A percentile compares a stretch with the other conserved stretches of the same genome.
These are phyloP conservation scores for Phytophthora sojae DNA, from an alignment of 352 stramenopile genomes.

Conservation along the genomic window DNA sequence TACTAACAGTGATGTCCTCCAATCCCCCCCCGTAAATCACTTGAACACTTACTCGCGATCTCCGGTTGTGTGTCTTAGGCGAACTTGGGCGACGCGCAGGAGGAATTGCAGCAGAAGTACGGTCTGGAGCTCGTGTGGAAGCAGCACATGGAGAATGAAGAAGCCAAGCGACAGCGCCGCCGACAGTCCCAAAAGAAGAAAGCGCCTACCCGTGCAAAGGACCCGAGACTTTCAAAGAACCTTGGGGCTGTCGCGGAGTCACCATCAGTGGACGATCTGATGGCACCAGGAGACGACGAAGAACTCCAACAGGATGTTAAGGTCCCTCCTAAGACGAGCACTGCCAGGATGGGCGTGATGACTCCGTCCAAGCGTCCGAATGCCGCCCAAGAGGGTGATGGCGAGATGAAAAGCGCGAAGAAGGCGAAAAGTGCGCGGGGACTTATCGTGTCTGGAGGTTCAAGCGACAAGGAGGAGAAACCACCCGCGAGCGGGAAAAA, in stretches of 20 bases:
- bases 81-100: conserved; percentile 56
- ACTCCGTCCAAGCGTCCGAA: conserved; percentile 21
- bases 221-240: conserved; percentile 1
- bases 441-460: conserved; percentile 8
- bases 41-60: neutral
- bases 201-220: conserved; percentile 7
- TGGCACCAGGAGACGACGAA: neutral
- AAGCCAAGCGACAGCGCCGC: conserved; percentile 45
- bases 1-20: neutral
- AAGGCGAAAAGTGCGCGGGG: conserved; percentile 24
- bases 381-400: conserved; percentile 12
- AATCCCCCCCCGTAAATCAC: neutral
- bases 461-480: conserved; percentile 22
- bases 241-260: conserved; percentile 2
- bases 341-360: conserved; percentile 3
- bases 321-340: neutral
- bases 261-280: neutral
- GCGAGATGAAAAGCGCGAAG: conserved; percentile 20
- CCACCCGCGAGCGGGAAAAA: conserved; percentile 2
- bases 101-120: conserved; percentile 65
- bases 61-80: conserved; percentile 17
- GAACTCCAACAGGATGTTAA: neutral
- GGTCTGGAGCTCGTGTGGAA: conserved; percentile 63
- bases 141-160: conserved; percentile 50
- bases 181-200: conserved; percentile 41